phyloP scores from a whole-genome alignment of 306 rosid genomes.

The Castanospermum australe region DNA sequence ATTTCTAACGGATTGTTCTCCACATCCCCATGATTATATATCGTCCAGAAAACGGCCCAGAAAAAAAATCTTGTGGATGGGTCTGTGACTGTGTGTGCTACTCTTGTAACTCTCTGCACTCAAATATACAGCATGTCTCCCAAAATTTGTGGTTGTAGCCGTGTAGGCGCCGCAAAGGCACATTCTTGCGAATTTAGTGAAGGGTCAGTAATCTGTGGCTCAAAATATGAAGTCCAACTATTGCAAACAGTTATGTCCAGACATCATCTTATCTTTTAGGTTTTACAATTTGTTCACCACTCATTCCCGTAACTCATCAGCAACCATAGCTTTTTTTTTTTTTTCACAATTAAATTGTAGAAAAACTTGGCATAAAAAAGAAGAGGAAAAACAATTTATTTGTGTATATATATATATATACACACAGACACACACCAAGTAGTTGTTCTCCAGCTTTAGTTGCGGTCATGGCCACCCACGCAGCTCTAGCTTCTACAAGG shows the following conservation, averaged over 20 bases:
- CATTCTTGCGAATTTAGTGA: slow-evolving; percentile 19
- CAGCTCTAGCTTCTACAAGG: slow-evolving; percentile 90
- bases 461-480: slow-evolving; percentile 86
- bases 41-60: too few relatives aligned
- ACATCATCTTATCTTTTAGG: slow-evolving; percentile 50
- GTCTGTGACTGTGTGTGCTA: too few relatives aligned
- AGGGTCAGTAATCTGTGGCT: slow-evolving; percentile 46
- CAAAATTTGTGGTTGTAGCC: neutral
- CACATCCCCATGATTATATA: too few relatives aligned
- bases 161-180: neutral
- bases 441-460: slow-evolving; percentile 26
- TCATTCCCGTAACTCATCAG: slow-evolving; percentile 27
- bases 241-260: neutral
- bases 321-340: slow-evolving; percentile 18
- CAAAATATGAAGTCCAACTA: slow-evolving; percentile 11
- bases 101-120: too few relatives aligned
- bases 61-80: too few relatives aligned
- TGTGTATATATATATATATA: neutral
- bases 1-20: neutral
- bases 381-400: neutral
- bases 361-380: slow-evolving; percentile 12
- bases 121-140: too few relatives aligned
- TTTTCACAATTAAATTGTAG: neutral
- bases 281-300: slow-evolving; percentile 54
- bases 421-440: neutral